Percentiles rank a stretch among this genome's conserved stretches.
These are phyloP conservation scores for Cyberlindnera sargentensis DNA, from an alignment of 805 yeast genomes.

Conservation along the genomic window DNA sequence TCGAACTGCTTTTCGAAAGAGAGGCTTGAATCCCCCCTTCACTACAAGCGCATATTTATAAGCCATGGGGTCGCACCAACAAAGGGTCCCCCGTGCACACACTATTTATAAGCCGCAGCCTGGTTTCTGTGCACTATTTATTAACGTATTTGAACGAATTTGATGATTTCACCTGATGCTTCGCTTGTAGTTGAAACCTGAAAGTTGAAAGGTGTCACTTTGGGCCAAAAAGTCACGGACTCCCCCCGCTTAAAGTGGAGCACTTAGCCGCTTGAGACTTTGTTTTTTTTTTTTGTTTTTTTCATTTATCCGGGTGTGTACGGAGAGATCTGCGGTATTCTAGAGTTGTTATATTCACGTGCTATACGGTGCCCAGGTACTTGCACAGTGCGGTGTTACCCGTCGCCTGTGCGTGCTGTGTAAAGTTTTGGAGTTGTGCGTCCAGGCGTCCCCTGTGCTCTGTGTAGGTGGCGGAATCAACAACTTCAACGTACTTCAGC, in stretches of 20 bases:
- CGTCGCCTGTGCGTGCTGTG: conserved; percentile 4
- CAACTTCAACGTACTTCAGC: conserved; percentile 1
- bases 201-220: too few species aligned
- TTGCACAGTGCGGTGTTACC: conserved; percentile 6
- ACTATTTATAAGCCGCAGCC: conserved; percentile 2
- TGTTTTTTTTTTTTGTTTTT: too few species aligned
- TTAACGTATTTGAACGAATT: not conserved
- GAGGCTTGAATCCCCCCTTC: not conserved
- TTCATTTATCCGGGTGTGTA: too few species aligned
- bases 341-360: too few species aligned
- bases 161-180: not conserved
- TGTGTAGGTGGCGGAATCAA: not conserved
- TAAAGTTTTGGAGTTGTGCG: conserved; percentile 1
- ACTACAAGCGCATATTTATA: not conserved
- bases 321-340: too few species aligned
- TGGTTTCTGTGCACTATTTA: not conserved
- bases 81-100: not conserved
- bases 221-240: too few species aligned
- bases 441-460: not conserved
- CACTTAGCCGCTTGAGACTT: too few species aligned
- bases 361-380: conserved; percentile 2
- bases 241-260: too few species aligned
- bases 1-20: conserved; percentile 8
- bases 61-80: not conserved
- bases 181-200: not conserved